Base-by-base conservation (phyloP, 345 rosid species). In the Boechera divaricarpa region DNA sequence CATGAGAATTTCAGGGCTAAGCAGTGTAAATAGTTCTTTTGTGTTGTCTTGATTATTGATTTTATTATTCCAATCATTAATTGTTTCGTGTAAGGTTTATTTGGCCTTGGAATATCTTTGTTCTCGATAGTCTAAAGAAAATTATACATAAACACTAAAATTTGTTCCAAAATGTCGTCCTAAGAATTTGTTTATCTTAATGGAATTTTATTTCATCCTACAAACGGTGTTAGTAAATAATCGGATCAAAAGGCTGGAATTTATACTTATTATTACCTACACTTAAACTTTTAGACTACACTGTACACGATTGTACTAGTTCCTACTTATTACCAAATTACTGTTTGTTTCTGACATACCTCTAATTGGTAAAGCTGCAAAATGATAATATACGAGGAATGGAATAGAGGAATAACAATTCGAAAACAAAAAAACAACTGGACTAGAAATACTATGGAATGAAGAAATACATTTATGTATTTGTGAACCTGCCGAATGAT, bases 1-100 rank as follows among this genome's bases (percentile, higher is more conserved):
- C 75, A 84, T 35, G 90, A 87, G 76, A 89, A 54, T 70, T 92
- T 90, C 78, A 86, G 95, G 75, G 80, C 86, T 44, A 90, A 86
- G 77, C 95, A 94, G 73, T 94, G 98, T 89, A 86, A 84, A 87
- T 94, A 91, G 72, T 15, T 77, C 45, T 42, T 45, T n/a, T 54
- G 69, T 55, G 15, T 38, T 49, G 45, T 6, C 7, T 66, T 75
- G 47, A 38, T 64, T 52, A n/a, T 59, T 49, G 29, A 26, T 73
- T 39, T 72, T 57, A 31, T 67, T 58, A 13, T 42, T 44, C 33
- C 60, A 8, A 61, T 61, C 48, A 28, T 51, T 60, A 5, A 26
- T 4, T 69, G 1, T 51, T 62, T 26, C 45, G 10, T 53, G 71
- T 6, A 7, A 41, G 44, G 56, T 31, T 10, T 31, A 16, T 16